These are phyloP conservation scores for Cyclocybe cylindracea DNA, from an alignment of 768 basidiomycete genomes.

Conservation along the genomic window DNA sequence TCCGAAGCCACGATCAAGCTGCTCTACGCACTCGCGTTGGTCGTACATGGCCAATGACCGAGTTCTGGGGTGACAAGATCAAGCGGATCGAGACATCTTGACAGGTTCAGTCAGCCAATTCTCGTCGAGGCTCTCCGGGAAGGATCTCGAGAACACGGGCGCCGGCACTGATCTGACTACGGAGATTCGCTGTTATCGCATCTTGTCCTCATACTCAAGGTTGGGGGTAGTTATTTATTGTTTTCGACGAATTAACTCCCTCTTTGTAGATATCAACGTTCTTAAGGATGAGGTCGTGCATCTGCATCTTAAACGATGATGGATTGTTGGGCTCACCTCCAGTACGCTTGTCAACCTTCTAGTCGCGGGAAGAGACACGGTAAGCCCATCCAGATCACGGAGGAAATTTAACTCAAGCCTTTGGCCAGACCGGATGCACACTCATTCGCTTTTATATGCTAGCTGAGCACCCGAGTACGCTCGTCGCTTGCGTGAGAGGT, in stretches of 20 bases:
- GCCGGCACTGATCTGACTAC: conserved; percentile 25
- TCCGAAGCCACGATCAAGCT: conserved; percentile 41
- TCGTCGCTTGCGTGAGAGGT: conserved; percentile 39
- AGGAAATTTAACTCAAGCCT: too few relatives aligned
- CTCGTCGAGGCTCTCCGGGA: conserved; percentile 22
- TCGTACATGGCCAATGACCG: conserved; percentile 47
- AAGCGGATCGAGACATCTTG: conserved; percentile 40
- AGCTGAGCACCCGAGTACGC: conserved; percentile 42
- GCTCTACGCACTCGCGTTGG: conserved; percentile 39
- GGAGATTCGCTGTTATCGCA: conserved; percentile 45
- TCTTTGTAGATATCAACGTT: conserved; percentile 11
- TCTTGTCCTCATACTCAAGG: conserved; percentile 50
- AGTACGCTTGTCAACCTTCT: conserved; percentile 49
- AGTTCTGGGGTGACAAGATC: conserved; percentile 49
- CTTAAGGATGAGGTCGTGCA: conserved; percentile 18
- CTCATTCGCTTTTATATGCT: conserved; percentile 48
- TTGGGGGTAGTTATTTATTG: conserved; percentile 15
- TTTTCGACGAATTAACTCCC: not conserved
- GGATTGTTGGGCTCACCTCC: not conserved
- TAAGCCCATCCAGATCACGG: conserved; percentile 8
- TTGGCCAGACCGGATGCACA: conserved; percentile 34
- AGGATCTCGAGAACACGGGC: conserved; percentile 19
- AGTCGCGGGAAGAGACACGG: conserved; percentile 54
- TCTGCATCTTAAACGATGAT: not conserved
- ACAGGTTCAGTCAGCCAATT: conserved; percentile 47